A percentile compares a stretch with the other conserved stretches of the same genome.
Evolutionary conservation across 164 flowering plant species (phyloP).

Genomic region (Magnolia kwangsiensis): DNA sequence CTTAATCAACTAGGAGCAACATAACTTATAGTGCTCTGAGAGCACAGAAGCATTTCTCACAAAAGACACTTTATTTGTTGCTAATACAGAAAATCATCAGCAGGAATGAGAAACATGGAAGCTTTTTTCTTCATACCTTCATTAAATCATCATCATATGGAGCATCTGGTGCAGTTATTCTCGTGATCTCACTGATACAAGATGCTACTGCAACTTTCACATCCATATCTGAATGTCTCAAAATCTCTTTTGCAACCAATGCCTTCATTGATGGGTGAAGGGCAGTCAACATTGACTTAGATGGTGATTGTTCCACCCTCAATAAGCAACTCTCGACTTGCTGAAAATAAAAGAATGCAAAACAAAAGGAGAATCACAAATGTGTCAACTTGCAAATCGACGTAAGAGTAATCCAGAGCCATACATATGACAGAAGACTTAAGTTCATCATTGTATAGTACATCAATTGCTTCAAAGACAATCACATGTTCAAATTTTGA

Average conservation of each 20-base stretch:
- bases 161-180: slow-evolving; percentile 86
- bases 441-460: not conserved
- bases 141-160: slow-evolving; percentile 79
- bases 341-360: slow-evolving; percentile 27
- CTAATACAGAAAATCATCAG: not conserved
- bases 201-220: slow-evolving; percentile 73
- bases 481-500: not conserved
- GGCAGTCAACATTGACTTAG: slow-evolving; percentile 41
- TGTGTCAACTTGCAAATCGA: not conserved
- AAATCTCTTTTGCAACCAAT: slow-evolving; percentile 44
- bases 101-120: not conserved
- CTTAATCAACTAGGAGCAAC: too few relatives aligned
- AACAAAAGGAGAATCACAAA: not conserved
- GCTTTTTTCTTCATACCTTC: slow-evolving; percentile 46
- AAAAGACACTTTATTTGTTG: not conserved
- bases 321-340: slow-evolving; percentile 47
- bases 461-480: not conserved
- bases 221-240: slow-evolving; percentile 55
- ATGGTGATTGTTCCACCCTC: slow-evolving; percentile 76
- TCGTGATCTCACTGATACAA: slow-evolving; percentile 74
- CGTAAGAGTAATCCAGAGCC: not conserved
- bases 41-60: too few relatives aligned
- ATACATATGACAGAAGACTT: not conserved
- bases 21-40: too few relatives aligned
- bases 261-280: slow-evolving; percentile 53